phyloP scores from a whole-genome alignment of 139 green algal species.

The Cymbomonas tetramitiformis region DNA sequence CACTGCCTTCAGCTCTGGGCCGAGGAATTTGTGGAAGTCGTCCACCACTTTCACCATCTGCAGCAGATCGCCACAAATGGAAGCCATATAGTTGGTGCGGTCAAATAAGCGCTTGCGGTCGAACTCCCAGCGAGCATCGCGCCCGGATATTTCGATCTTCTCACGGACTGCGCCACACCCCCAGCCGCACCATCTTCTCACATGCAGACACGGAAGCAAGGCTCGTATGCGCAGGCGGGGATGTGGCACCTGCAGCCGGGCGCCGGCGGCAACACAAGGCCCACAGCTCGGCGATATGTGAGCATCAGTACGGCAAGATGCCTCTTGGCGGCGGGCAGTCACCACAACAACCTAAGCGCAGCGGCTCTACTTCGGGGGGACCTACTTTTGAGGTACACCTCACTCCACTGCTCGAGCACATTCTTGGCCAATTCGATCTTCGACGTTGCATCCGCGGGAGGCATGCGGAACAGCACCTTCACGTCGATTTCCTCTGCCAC shows the following conservation, averaged over 20 bases:
- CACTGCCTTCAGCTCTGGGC: slow-evolving; percentile 78
- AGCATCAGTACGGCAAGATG: too few relatives aligned
- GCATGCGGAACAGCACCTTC: slow-evolving; percentile 46
- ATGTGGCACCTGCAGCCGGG: slow-evolving; percentile 9
- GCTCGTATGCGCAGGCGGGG: too few relatives aligned
- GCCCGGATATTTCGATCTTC: slow-evolving; percentile 61
- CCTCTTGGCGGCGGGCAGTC: too few relatives aligned
- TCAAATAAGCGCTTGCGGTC: slow-evolving; percentile 68
- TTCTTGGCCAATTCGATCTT: slow-evolving; percentile 40
- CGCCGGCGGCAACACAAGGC: not conserved
- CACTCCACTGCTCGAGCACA: slow-evolving; percentile 56
- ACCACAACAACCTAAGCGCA: too few relatives aligned
- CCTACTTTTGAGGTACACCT: slow-evolving; percentile 64
- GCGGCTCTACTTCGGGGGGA: too few relatives aligned
- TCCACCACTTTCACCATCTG: slow-evolving; percentile 69
- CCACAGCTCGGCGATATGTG: too few relatives aligned
- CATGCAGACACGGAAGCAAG: not conserved
- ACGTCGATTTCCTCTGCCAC: slow-evolving; percentile 49
- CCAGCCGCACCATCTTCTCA: not conserved
- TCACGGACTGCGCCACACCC: slow-evolving; percentile 51
- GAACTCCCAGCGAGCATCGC: slow-evolving; percentile 83
- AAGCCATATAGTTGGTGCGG: slow-evolving; percentile 64
- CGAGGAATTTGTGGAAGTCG: slow-evolving; percentile 78
- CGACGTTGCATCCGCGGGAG: slow-evolving; percentile 32
- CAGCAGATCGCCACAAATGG: slow-evolving; percentile 59